Evolutionary conservation across 2,329 filamentous ascomycete species (phyloP), one percentile per base, ranked within the genome.

Genomic region (Coniella lustricola): DNA sequence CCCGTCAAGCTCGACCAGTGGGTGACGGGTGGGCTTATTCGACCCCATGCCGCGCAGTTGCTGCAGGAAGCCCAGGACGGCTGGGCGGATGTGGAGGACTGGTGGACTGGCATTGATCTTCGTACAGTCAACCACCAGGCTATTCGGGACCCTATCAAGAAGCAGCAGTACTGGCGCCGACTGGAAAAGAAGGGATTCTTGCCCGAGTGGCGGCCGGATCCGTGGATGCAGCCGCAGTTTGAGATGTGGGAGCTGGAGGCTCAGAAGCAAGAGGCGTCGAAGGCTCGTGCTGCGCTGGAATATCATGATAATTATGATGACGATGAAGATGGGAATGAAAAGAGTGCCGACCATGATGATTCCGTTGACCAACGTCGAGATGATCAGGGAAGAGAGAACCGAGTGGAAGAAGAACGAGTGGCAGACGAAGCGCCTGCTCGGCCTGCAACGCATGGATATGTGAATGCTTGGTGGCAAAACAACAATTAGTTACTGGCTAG

Each of bases 1-100:
- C 79, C 80, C 3, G 73, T 80, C 49, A 83, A 82, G 64, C 57
- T 83, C 12, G 79, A 84, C 58, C 72, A 82, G 56, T 83, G 79
- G 79, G 59, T 68, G 8, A 77, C 75, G 0, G 73, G 75, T 14
- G 78, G 78, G 1, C 64, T 62, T 31, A 75, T 74, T 4, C 72
- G 75, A 33, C 56, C 54, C 1, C 37, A 71, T 3, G 60, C 64
- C 13, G 60, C 60, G n/a, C 59, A 62, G 37, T 54, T 67, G 2
- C 56, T 59, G 4, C 71, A 78, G 43, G 70, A 76, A 32, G 53
- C 70, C 1, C 62, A 64, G 7, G 78, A 81, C 55, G 59, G 66
- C 53, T 42, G 66, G 18, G 74, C 74, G 0, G 77, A 81, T 25
- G 51, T 70, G 5, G 62, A 65, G 41, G 77, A 81, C 56, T 63